phyloP scores from a whole-genome alignment of 495 filamentous ascomycete species.

The Penicillium chermesinum region DNA sequence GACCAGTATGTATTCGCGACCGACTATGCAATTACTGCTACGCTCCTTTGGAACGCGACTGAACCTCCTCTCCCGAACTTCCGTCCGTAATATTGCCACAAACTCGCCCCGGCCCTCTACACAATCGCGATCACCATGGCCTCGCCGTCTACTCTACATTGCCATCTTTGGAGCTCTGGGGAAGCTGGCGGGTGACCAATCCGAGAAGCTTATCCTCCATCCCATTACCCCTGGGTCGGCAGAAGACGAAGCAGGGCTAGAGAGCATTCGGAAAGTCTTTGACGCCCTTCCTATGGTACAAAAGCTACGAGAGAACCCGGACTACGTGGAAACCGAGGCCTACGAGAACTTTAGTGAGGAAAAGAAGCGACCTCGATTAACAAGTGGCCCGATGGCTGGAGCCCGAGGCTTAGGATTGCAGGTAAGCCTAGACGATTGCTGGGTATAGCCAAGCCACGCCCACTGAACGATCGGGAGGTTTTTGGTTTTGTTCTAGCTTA shows the following conservation, averaged over 20 bases:
- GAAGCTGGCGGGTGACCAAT: constrained; percentile 19
- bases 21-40: constrained; percentile 22
- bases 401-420: constrained; percentile 40
- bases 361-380: constrained; percentile 31
- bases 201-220: constrained; percentile 23
- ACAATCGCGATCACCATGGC: constrained; percentile 21
- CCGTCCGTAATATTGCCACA: constrained; percentile 24
- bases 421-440: constrained; percentile 23
- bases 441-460: too few relatives aligned
- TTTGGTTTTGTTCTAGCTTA: too few relatives aligned
- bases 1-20: constrained; percentile 30
- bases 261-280: constrained; percentile 22
- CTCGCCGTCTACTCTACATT: constrained; percentile 34
- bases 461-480: too few relatives aligned
- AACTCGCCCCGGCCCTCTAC: constrained; percentile 12
- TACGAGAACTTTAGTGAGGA: constrained; percentile 46
- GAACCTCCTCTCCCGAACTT: neutral
- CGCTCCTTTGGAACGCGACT: constrained; percentile 6
- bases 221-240: constrained; percentile 30
- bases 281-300: constrained; percentile 50
- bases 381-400: constrained; percentile 37
- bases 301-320: constrained; percentile 46
- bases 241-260: constrained; percentile 23
- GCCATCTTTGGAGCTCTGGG: constrained; percentile 35
- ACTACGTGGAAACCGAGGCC: constrained; percentile 49